Base-by-base conservation (phyloP, 2,329 filamentous ascomycete genomes). In the Beauveria bassiana region DNA sequence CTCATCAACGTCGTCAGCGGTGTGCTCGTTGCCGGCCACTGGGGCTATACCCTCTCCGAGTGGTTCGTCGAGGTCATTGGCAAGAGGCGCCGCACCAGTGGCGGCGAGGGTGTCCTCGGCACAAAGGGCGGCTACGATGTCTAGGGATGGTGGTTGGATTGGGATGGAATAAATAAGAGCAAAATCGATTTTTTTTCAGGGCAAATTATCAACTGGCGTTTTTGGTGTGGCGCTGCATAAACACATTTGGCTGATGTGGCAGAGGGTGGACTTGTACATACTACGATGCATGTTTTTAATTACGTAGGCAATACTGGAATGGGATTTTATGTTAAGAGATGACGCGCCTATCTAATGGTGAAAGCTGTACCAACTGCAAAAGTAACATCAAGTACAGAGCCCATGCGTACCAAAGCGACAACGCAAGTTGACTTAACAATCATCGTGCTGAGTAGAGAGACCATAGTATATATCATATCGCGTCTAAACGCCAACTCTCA, bases 1-100 rank as follows among this genome's bases (percentile, higher is more conserved):
- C 76, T 97, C 56, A 87, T 98, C 66, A 99, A 99, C 74, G 89
- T 98, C 20, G 81, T 97, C 12, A 90, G 86, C 63, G 95, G 95
- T 16, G 91, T 97, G 22, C 78, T 99, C 66, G 95, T 99, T 5
- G 91, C 93, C 1, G 93, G 93, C 2, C 91, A 96, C 65, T 99
- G 95, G 95, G 83, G 90, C 56, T 98, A 90, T 74, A 91, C 92
- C 66, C 79, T 99, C 65, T 86, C 79, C 54, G 90, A 93, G 65
- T 96, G 91, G 90, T 77, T 81, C 1, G 75, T 74, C 47, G 82
- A 84, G 66, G 79, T 86, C 4, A 66, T 81, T 61, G 82, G 84
- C 2, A 74, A 74, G 66, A 76, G 80, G 64, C 73, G 78, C 66
- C 74, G 79, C 54, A 75, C 72, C 62, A 74, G 71, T 46, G 76